Evolutionary conservation across 2,329 filamentous ascomycete genomes (phyloP), one percentile per base, ranked within the genome.

Genomic region (Calonectria pseudoturangicola): DNA sequence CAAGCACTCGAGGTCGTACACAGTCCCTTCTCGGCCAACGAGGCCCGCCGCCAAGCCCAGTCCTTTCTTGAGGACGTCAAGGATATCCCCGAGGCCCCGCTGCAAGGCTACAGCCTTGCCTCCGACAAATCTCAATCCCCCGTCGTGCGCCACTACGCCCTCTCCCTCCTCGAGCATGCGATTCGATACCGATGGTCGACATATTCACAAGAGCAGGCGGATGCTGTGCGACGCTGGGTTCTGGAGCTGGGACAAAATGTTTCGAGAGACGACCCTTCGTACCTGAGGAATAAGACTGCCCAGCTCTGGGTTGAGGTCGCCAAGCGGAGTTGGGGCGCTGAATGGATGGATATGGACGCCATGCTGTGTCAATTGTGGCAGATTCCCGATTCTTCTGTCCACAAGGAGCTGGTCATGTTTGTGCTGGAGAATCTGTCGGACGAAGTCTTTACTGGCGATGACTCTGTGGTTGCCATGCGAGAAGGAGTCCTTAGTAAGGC

Each of bases 271-370:
- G 96, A 98, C 81, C 94, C 95, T 3, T 84, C 90, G 39, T 99
- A 96, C 82, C 87, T 98, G 76, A 91, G 96, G 78, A 98, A 98
- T 88, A 99, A 99, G 86, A 93, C 97, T 41, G 95, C 95, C 33
- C 94, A 98, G 84, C 86, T 99, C 74, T 99, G 97, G 97, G 94
- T 96, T 9, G 97, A 98, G 84, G 89, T 98, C 66, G 95, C 96
- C 48, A 98, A 98, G 87, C 91, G 96, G 79, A 94, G 92, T 81
- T 99, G 97, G 97, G 95, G 90, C n/a, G 89, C 91, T 39, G 94
- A 97, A 74, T 99, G 97, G 97, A 92, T 94, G 87, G 92, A 97
- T 81, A 98, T 99, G 96, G 97, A 99, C 83, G 86, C 92, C 75
- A 89, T 94, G 81, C 89, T 99, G 68, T 91, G 96, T 54, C 90